phyloP scores from a whole-genome alignment of 1,284 basidiomycete genomes.

The Tylopilus sp. region DNA sequence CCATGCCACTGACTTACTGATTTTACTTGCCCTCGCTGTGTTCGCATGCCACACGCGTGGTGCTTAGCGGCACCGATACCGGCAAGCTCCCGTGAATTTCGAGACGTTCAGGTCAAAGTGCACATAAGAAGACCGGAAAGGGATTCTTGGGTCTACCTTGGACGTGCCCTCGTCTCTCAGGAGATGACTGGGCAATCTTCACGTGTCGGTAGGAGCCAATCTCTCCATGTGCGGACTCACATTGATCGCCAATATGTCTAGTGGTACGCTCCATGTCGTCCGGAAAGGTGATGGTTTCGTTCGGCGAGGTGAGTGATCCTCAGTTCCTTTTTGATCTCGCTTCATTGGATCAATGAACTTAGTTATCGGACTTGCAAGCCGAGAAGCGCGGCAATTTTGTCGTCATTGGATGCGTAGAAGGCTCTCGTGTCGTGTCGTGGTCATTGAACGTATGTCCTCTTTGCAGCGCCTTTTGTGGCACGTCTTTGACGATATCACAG shows the following conservation, averaged over 20 bases:
- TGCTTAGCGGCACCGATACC: constrained; percentile 30
- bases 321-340: constrained; percentile 2
- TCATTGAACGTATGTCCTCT: constrained; percentile 63
- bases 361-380: constrained; percentile 73
- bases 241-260: constrained; percentile 33
- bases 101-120: constrained; percentile 79
- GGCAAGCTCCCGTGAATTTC: constrained; percentile 51
- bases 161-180: constrained; percentile 69
- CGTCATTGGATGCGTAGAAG: constrained; percentile 73
- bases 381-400: constrained; percentile 83
- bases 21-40: neutral
- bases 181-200: constrained; percentile 70
- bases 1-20: constrained; percentile 12
- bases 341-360: neutral
- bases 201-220: constrained; percentile 61
- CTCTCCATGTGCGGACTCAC: constrained; percentile 1
- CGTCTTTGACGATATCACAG: constrained; percentile 38
- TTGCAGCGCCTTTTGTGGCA: neutral
- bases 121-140: constrained; percentile 73
- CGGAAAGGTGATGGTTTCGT: constrained; percentile 66
- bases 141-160: constrained; percentile 79
- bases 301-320: constrained; percentile 71
- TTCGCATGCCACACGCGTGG: neutral
- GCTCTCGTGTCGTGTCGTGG: constrained; percentile 74
- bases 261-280: constrained; percentile 66